These are phyloP conservation scores for Myxozyma vanderwaltii DNA, from an alignment of 805 yeast species.

Conservation along the genomic window DNA sequence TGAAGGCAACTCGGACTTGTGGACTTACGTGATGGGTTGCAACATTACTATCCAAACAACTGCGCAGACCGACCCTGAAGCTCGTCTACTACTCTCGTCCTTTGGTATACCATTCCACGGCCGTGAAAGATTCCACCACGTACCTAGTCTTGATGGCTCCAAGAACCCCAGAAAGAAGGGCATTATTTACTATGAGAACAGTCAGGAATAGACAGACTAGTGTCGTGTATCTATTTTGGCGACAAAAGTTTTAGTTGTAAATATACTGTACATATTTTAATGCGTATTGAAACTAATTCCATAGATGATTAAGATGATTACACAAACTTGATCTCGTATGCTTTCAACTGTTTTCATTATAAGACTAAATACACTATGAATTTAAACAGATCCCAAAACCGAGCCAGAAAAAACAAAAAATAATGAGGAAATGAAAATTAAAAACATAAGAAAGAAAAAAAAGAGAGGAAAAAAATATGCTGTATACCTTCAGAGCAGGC, in stretches of 20 bases:
- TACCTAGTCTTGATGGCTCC: slow-evolving; percentile 17
- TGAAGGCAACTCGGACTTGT: slow-evolving; percentile 83
- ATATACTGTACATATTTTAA: not conserved
- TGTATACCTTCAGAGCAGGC: not conserved
- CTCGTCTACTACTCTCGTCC: slow-evolving; percentile 79
- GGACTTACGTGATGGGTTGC: slow-evolving; percentile 85
- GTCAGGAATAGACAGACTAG: slow-evolving; percentile 10
- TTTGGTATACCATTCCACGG: slow-evolving; percentile 51
- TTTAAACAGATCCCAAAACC: not conserved
- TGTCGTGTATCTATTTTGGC: not conserved
- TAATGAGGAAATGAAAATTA: not conserved
- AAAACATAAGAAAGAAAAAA: too few relatives aligned
- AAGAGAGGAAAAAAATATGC: not conserved
- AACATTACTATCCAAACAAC: slow-evolving; percentile 81
- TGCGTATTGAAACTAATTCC: not conserved
- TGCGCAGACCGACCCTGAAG: slow-evolving; percentile 88
- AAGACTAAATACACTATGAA: too few relatives aligned
- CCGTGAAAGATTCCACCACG: slow-evolving; percentile 26
- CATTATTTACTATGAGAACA: slow-evolving; percentile 13
- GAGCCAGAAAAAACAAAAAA: not conserved
- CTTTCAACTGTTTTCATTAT: too few relatives aligned
- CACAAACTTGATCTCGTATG: too few relatives aligned
- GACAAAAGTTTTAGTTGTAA: not conserved
- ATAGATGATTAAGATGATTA: too few relatives aligned
- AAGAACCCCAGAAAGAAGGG: slow-evolving; percentile 15